These are phyloP conservation scores for Protomyces inundatus DNA, from an alignment of 1,139 yeast genomes.

Conservation along the genomic window DNA sequence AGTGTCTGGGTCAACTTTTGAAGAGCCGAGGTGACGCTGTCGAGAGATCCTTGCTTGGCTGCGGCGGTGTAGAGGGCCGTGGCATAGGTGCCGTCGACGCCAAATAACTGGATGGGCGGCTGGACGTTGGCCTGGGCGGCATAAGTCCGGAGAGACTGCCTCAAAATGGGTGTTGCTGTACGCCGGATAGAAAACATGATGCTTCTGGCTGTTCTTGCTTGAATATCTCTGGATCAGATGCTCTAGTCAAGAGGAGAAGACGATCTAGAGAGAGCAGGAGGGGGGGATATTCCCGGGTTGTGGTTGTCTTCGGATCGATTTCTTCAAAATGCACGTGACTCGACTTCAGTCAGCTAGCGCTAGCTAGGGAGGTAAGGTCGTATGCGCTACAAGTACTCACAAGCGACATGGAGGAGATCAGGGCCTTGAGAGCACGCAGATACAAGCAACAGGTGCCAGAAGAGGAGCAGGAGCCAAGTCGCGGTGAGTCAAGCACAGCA, in stretches of 20 bases:
- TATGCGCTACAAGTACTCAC: too few relatives aligned
- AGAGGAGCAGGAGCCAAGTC: too few relatives aligned
- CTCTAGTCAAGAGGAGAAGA: too few relatives aligned
- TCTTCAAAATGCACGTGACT: too few relatives aligned
- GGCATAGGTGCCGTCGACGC: constrained; percentile 75
- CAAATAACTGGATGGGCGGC: constrained; percentile 91
- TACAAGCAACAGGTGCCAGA: not conserved
- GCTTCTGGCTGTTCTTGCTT: not conserved
- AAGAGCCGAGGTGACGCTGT: constrained; percentile 65
- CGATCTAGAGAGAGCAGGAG: too few relatives aligned
- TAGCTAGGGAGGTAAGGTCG: too few relatives aligned
- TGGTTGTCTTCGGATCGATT: too few relatives aligned
- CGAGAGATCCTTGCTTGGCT: constrained; percentile 72
- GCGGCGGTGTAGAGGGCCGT: constrained; percentile 91
- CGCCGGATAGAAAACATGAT: constrained; percentile 9
- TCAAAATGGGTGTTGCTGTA: constrained; percentile 6
- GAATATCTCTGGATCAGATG: too few relatives aligned
- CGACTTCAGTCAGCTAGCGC: too few relatives aligned
- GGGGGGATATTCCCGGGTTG: too few relatives aligned
- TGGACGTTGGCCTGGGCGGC: constrained; percentile 25
- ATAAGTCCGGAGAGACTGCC: constrained; percentile 9
- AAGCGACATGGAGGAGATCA: not conserved
- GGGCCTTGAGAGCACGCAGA: not conserved
- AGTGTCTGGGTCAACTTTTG: constrained; percentile 54
- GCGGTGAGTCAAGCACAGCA: too few relatives aligned